Percentiles rank a stretch among this genome's conserved stretches.
These are phyloP conservation scores for Fusarium dimerum DNA, from an alignment of 2,329 filamentous ascomycete genomes.

Conservation along the genomic window DNA sequence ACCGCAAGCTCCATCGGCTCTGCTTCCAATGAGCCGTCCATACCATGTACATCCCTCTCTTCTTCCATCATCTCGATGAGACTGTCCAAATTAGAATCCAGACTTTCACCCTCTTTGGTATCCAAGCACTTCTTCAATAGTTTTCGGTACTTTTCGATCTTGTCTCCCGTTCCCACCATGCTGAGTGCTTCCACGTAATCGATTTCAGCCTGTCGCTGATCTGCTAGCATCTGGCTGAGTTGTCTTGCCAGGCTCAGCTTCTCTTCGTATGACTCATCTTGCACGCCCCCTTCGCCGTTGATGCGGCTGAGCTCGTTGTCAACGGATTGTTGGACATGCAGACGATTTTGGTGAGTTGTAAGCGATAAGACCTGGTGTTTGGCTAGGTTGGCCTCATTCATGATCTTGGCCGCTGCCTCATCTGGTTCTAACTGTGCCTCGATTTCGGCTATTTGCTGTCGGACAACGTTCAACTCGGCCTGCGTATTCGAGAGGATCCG, in stretches of 20 bases:
- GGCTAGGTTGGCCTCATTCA: constrained; percentile 51
- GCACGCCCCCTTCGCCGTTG: constrained; percentile 47
- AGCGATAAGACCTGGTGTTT: constrained; percentile 52
- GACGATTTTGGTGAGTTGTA: constrained; percentile 53
- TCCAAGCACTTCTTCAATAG: constrained; percentile 70
- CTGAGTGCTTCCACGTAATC: constrained; percentile 71
- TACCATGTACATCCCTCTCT: constrained; percentile 49
- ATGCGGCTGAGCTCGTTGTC: constrained; percentile 51
- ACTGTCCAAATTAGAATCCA: constrained; percentile 65
- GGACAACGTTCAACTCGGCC: constrained; percentile 63
- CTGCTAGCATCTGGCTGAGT: constrained; percentile 56
- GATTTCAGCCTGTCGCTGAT: constrained; percentile 62
- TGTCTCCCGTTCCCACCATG: constrained; percentile 70
- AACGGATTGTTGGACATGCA: constrained; percentile 54
- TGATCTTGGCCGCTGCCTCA: constrained; percentile 51
- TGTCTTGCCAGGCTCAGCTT: constrained; percentile 59
- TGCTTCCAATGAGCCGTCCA: constrained; percentile 32
- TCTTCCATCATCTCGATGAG: constrained; percentile 66
- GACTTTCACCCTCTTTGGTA: constrained; percentile 64
- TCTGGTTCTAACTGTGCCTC: constrained; percentile 57
- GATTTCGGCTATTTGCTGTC: constrained; percentile 60
- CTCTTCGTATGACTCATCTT: constrained; percentile 53
- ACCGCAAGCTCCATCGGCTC: constrained; percentile 34
- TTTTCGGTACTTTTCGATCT: constrained; percentile 71
- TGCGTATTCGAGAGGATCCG: constrained; percentile 67